These are phyloP conservation scores for Lagerstroemia speciosa DNA, from an alignment of 345 rosid species.

Conservation along the genomic window DNA sequence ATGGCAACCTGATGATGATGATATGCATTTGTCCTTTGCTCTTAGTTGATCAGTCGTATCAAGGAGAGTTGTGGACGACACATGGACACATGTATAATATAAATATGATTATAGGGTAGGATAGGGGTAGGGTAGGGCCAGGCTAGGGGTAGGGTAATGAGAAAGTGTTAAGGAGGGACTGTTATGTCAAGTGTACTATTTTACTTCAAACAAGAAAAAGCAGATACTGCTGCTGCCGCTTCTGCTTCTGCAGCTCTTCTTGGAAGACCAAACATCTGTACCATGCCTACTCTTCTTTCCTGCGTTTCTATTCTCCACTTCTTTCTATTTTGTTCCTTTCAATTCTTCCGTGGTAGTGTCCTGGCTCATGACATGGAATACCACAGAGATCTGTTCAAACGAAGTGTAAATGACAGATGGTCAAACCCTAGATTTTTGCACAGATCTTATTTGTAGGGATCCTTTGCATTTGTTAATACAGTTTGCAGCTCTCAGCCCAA, in stretches of 20 bases:
- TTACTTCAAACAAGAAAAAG: conserved; percentile 1
- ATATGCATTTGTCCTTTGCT: background rate
- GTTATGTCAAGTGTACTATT: background rate
- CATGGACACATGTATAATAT: background rate
- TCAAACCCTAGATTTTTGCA: no score
- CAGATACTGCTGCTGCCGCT: background rate
- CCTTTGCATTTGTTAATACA: no score
- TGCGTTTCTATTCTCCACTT: background rate
- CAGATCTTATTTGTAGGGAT: no score
- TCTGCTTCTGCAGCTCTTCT: background rate
- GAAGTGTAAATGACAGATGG: no score
- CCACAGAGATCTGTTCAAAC: no score
- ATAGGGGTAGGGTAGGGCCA: background rate
- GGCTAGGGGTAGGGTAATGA: background rate
- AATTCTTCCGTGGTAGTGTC: no score
- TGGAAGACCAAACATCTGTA: background rate
- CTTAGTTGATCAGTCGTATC: background rate
- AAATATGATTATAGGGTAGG: background rate
- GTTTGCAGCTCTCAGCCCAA: no score
- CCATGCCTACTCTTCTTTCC: background rate
- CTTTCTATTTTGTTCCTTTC: background rate
- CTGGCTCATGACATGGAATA: no score
- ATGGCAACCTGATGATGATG: background rate
- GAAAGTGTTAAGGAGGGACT: background rate
- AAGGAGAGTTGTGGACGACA: background rate